Percentiles rank a stretch among this genome's conserved stretches.
phyloP scores from a whole-genome alignment of 345 rosid species.

The Alliaria petiolata region DNA sequence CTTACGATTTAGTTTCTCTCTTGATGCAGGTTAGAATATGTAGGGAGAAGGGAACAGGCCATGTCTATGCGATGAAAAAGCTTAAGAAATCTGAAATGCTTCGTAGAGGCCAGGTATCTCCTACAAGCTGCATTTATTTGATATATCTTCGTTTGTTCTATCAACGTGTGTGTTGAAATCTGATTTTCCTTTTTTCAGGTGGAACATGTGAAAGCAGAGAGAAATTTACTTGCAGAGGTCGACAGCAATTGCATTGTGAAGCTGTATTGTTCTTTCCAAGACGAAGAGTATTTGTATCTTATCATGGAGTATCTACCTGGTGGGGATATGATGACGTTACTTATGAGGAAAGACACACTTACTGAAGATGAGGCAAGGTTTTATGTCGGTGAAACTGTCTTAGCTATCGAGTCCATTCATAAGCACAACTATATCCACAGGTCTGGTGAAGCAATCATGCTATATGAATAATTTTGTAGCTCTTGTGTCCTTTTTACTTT shows the following conservation, averaged over 20 bases:
- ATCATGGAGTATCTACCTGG: conserved; percentile 99
- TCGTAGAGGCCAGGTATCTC: conserved; percentile 87
- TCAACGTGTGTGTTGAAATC: conserved; percentile 3
- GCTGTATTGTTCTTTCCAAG: conserved; percentile 95
- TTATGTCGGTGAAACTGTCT: conserved; percentile 93
- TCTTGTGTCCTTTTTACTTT: background rate
- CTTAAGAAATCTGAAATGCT: conserved; percentile 97
- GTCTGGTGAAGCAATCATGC: too few relatives aligned
- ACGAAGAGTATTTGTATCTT: conserved; percentile 86
- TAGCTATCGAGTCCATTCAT: conserved; percentile 97
- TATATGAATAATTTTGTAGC: background rate
- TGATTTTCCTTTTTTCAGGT: conserved; percentile 48
- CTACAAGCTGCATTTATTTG: conserved; percentile 1
- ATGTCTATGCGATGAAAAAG: conserved; percentile 96
- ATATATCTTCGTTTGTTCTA: background rate
- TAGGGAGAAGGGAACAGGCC: conserved; percentile 78
- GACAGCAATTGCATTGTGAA: conserved; percentile 96
- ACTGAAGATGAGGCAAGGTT: conserved; percentile 96
- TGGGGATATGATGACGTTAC: conserved; percentile 99
- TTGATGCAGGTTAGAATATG: conserved; percentile 75
- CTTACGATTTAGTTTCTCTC: background rate
- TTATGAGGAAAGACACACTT: conserved; percentile 94
- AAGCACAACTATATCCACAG: conserved; percentile 94
- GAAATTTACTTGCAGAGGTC: conserved; percentile 97
- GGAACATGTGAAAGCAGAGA: conserved; percentile 98